These are phyloP conservation scores for Colletotrichum endophyticum DNA, from an alignment of 2,329 filamentous ascomycete species.

Conservation along the genomic window DNA sequence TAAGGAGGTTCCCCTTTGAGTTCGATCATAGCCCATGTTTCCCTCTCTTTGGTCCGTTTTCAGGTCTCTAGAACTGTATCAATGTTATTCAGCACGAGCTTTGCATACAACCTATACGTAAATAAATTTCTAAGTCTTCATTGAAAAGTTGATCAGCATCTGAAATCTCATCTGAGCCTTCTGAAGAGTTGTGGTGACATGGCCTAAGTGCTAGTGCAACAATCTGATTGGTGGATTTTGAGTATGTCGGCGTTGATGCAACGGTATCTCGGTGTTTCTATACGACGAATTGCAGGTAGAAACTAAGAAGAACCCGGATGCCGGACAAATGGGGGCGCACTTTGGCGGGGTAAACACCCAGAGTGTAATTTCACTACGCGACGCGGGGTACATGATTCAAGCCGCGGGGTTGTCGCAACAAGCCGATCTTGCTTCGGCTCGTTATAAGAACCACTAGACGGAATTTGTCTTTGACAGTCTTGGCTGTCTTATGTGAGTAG, in stretches of 20 bases:
- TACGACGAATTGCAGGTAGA: neutral
- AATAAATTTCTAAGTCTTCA: neutral
- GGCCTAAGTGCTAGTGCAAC: neutral
- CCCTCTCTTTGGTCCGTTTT: neutral
- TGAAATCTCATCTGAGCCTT: neutral
- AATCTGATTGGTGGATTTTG: slow-evolving; percentile 1
- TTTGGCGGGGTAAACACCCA: neutral
- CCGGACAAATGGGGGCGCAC: neutral
- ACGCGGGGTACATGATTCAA: neutral
- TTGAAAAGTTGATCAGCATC: neutral
- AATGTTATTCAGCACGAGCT: neutral
- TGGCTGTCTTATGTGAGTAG: too few relatives aligned
- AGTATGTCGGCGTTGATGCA: neutral
- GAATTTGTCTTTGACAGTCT: neutral
- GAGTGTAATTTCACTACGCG: neutral
- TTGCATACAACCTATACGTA: neutral
- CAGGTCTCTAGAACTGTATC: neutral
- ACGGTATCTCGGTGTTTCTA: neutral
- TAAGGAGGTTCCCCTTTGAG: neutral
- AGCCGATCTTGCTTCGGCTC: neutral
- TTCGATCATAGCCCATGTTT: neutral
- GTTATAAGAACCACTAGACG: neutral
- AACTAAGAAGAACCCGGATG: neutral
- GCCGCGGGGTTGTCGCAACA: neutral
- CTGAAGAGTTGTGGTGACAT: neutral